Evolutionary conservation across 306 rosid genomes (phyloP).

Genomic region (Fragaria ananassa): DNA sequence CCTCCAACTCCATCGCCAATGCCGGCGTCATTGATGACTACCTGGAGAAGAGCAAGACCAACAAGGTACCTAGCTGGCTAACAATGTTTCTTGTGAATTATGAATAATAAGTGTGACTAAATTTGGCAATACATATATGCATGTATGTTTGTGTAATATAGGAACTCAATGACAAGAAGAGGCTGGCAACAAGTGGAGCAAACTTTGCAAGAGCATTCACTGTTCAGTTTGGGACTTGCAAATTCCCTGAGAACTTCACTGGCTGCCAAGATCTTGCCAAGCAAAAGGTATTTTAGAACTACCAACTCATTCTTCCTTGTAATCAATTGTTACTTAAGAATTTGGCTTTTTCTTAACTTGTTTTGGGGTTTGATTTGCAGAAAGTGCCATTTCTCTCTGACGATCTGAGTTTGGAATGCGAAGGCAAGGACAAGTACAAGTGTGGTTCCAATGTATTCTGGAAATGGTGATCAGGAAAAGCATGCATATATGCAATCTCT

Average conservation of each 20-base stretch:
- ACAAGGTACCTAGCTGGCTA: conserved; percentile 53
- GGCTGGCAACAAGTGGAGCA: conserved; percentile 92
- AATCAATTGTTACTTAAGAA: not conserved
- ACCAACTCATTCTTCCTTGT: not conserved
- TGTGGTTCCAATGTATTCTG: conserved; percentile 99
- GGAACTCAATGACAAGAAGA: conserved; percentile 95
- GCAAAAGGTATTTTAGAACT: conserved; percentile 55
- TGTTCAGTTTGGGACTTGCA: conserved; percentile 89
- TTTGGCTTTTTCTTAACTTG: conserved; percentile 10
- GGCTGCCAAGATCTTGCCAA: conserved; percentile 99
- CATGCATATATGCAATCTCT: not conserved
- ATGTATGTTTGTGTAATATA: conserved; percentile 13
- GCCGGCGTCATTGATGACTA: conserved; percentile 83
- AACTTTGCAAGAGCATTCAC: conserved; percentile 96
- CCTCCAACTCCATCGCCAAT: conserved; percentile 48
- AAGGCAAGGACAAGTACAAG: conserved; percentile 94
- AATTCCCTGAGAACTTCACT: conserved; percentile 99
- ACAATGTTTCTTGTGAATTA: not conserved
- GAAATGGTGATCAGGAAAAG: conserved; percentile 69
- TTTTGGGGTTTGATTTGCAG: conserved; percentile 39
- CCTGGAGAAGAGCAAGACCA: conserved; percentile 84
- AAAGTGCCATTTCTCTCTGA: conserved; percentile 84
- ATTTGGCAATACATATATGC: not conserved
- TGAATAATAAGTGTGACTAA: not conserved
- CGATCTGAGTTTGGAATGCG: conserved; percentile 81